Conservation (phyloP, 1,139 yeast genomes). For the Pichia sp. region DNA sequence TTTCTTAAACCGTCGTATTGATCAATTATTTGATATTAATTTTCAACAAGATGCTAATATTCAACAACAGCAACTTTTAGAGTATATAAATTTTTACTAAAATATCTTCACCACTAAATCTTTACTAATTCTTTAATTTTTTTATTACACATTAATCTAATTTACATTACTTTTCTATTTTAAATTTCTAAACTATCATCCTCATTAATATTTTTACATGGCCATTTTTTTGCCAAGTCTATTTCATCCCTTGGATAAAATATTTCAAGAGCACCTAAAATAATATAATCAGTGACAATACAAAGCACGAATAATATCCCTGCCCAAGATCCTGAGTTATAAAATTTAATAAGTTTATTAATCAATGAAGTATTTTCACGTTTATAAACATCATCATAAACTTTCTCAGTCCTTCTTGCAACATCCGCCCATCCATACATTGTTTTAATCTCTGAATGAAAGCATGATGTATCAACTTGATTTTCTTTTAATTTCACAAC, state of each 20-base stretch:
- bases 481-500: conserved; percentile 51
- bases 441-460: conserved; percentile 68
- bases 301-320: conserved; percentile 76
- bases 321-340: conserved; percentile 77
- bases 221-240: conserved; percentile 79
- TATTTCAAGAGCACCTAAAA: conserved; percentile 60
- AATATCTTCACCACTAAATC: too few species aligned
- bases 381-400: conserved; percentile 46
- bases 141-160: too few species aligned
- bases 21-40: conserved; percentile 9
- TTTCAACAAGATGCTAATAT: neutral
- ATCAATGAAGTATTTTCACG: conserved; percentile 39
- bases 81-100: conserved; percentile 7
- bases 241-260: conserved; percentile 61
- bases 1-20: conserved; percentile 1
- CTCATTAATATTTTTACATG: conserved; percentile 27
- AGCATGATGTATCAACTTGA: conserved; percentile 61
- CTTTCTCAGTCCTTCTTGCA: conserved; percentile 78
- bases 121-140: too few species aligned
- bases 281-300: conserved; percentile 69
- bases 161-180: conserved; percentile 1
- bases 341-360: conserved; percentile 51
- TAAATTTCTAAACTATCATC: conserved; percentile 3
- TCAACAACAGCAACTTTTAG: conserved; percentile 4
- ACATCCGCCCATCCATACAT: conserved; percentile 96